phyloP scores from a whole-genome alignment of 2,329 filamentous ascomycete genomes.

The Lasiodiplodia theobromae region DNA sequence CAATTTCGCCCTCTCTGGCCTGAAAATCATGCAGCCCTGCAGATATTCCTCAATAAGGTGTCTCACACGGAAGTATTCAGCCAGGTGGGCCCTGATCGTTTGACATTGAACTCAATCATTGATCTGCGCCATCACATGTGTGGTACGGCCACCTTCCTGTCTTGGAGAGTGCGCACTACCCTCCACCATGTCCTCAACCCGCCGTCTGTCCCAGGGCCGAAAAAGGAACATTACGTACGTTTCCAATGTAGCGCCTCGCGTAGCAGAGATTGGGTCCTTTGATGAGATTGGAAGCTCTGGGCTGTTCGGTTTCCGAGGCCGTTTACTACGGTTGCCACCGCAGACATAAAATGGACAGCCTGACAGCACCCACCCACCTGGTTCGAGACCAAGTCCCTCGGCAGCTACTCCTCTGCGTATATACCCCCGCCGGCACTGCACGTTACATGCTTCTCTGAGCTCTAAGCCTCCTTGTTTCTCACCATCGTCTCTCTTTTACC shows the following conservation, averaged over 20 bases:
- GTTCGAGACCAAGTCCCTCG: background rate
- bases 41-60: constrained; percentile 2
- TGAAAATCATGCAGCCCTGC: constrained; percentile 12
- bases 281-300: constrained; percentile 1
- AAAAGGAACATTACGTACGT: constrained; percentile 16
- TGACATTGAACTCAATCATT: background rate
- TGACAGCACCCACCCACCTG: background rate
- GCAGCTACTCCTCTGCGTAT: background rate
- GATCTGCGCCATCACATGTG: constrained; percentile 10
- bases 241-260: constrained; percentile 13
- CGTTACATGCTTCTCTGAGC: background rate
- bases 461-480: background rate
- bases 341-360: constrained; percentile 12
- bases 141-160: background rate
- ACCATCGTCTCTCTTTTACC: background rate
- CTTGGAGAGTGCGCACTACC: background rate
- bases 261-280: constrained; percentile 2
- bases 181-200: background rate
- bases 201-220: background rate
- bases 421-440: background rate
- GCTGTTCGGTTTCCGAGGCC: background rate
- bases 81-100: background rate
- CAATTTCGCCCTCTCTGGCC: constrained; percentile 3
- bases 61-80: background rate
- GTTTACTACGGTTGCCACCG: background rate